Percentiles rank a stretch among this genome's conserved stretches.
phyloP scores from a whole-genome alignment of 805 yeast species.

The Candida berthetii region DNA sequence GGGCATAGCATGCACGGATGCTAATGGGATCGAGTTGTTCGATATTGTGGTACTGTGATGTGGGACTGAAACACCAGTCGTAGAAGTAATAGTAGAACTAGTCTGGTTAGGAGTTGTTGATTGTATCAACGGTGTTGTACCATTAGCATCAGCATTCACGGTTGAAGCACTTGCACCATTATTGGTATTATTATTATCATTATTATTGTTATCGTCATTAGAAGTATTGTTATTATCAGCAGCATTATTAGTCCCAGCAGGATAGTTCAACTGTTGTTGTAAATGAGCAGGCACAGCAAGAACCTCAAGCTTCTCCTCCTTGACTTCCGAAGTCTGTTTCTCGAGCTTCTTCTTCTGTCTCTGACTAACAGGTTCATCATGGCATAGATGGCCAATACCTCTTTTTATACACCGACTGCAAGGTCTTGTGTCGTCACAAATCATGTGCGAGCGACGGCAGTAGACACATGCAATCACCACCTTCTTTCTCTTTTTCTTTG shows the following conservation, averaged over 20 bases:
- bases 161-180: no score
- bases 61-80: neutral
- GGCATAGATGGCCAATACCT: slow-evolving; percentile 81
- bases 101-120: no score
- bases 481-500: slow-evolving; percentile 11
- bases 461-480: slow-evolving; percentile 67
- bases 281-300: slow-evolving; percentile 16
- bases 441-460: slow-evolving; percentile 91
- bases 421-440: slow-evolving; percentile 75
- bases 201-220: no score
- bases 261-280: slow-evolving; percentile 9
- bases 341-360: slow-evolving; percentile 17
- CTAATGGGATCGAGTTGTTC: neutral
- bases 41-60: no score
- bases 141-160: no score
- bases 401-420: slow-evolving; percentile 82
- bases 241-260: neutral
- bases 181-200: no score
- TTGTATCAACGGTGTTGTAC: no score
- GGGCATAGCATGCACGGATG: neutral
- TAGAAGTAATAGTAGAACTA: neutral
- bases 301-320: slow-evolving; percentile 2
- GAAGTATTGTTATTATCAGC: neutral
- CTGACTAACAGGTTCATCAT: slow-evolving; percentile 21
- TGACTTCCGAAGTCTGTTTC: neutral